Evolutionary conservation across 495 filamentous ascomycete species (phyloP), one percentile per base, ranked within the genome.

Genomic region (Entonaema liquescens): DNA sequence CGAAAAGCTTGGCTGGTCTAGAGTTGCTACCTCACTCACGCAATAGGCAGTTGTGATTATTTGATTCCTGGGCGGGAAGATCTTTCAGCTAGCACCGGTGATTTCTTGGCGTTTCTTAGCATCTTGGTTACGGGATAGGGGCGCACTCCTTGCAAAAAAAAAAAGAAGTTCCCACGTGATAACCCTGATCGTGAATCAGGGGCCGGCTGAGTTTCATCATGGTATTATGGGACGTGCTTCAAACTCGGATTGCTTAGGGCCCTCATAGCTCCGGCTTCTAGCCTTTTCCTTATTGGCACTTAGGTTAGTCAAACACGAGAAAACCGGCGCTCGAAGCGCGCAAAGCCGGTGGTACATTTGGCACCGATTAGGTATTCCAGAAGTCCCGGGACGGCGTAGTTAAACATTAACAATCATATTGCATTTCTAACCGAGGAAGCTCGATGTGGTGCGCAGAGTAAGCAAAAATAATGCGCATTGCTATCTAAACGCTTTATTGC

Each of bases 161-260:
- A 11, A 36, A 50, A 44, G 7, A 25, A 19, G 12, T 23, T 52
- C 52, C 33, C 61, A 73, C 70, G 65, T 73, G 70, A 72, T 52
- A 44, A 2, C 61, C 70, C 49, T 62, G 36, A 61, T 60, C 65
- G 65, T 65, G 70, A 68, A 65, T 72, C 70, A 73, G 70, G 70
- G 70, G 65, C 21, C n/a, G n/a, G 59, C 54, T 61, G 19, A 38
- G 70, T 73, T 73, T 73, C 70, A 73, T 66, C 56, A 68, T 49
- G 56, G 70, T 47, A 65, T 55, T 60, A 65, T 68, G 62, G 65
- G 70, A 73, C 65, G 59, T 62, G 70, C 65, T 60, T 73, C 61
- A 73, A 73, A 68, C 70, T 65, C 60, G 70, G 70, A 21, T 57
- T 50, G 31, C 65, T 59, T 50, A 68, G 60, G 59, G 35, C 29